Conservation (phyloP, 108 stramenopile genomes). For the Ochromonas danica region DNA sequence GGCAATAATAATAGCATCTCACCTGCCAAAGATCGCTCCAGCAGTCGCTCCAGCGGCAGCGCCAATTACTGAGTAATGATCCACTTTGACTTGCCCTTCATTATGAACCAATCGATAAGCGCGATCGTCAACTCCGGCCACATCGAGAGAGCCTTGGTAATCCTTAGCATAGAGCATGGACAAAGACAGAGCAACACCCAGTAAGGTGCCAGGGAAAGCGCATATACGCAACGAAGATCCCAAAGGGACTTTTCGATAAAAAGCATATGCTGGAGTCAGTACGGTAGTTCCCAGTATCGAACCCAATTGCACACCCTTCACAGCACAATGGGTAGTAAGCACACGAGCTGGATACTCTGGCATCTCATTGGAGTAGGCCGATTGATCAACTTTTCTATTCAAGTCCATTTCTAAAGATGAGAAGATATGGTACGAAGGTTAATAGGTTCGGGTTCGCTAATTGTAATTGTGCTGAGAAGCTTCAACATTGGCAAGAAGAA, state of each 20-base stretch:
- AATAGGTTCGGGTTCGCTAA: too few species aligned
- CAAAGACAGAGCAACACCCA: background rate
- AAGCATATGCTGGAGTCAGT: background rate
- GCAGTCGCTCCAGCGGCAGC: background rate
- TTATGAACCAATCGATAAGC: background rate
- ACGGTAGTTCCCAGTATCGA: background rate
- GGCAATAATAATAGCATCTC: too few species aligned
- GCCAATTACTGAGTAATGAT: background rate
- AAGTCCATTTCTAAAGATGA: conserved; percentile 1
- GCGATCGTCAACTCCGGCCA: background rate
- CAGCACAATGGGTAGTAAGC: background rate
- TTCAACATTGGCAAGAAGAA: too few species aligned
- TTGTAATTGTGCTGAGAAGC: too few species aligned
- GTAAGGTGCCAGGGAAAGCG: background rate
- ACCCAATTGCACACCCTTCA: conserved; percentile 7
- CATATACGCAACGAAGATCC: background rate
- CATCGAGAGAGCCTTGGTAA: background rate
- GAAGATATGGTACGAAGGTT: too few species aligned
- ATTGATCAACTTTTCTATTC: background rate
- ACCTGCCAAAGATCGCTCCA: background rate
- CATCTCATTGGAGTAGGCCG: background rate
- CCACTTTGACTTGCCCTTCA: background rate
- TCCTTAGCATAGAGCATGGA: background rate
- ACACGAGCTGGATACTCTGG: conserved; percentile 1
- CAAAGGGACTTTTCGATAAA: background rate